Conservation (phyloP, 352 stramenopile genomes). For the Globisporangium spiculum region DNA sequence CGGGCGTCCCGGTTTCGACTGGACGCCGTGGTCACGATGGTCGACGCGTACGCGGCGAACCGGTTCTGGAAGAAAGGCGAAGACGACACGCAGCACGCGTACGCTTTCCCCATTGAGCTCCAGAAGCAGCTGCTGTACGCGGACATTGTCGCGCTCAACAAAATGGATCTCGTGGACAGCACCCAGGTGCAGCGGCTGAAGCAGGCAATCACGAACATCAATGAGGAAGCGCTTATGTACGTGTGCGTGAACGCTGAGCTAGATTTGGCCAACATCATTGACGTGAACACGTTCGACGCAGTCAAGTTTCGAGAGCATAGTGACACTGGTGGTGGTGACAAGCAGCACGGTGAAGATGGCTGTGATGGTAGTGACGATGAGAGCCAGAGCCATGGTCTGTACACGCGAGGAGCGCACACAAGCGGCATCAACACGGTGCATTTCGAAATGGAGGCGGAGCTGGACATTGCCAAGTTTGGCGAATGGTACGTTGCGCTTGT, state of each 20-base stretch:
- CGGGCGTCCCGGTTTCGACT: slow-evolving; percentile 90
- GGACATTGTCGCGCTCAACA: slow-evolving; percentile 72
- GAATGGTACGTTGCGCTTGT: slow-evolving; percentile 35
- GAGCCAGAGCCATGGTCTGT: slow-evolving; percentile 1
- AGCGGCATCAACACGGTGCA: slow-evolving; percentile 53
- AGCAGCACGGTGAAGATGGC: neutral
- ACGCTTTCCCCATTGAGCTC: slow-evolving; percentile 54
- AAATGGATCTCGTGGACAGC: slow-evolving; percentile 51
- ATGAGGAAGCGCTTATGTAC: slow-evolving; percentile 45
- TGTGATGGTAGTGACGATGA: neutral
- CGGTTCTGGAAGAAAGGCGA: slow-evolving; percentile 29
- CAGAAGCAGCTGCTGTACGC: slow-evolving; percentile 67
- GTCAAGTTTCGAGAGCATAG: slow-evolving; percentile 42
- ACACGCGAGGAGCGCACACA: slow-evolving; percentile 38
- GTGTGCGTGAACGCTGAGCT: slow-evolving; percentile 53
- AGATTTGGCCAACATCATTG: slow-evolving; percentile 48
- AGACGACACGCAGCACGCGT: slow-evolving; percentile 9
- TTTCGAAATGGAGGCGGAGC: slow-evolving; percentile 41
- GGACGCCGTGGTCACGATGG: slow-evolving; percentile 95
- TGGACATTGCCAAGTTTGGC: slow-evolving; percentile 51
- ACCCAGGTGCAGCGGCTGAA: slow-evolving; percentile 30
- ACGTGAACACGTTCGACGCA: slow-evolving; percentile 73
- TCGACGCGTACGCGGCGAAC: slow-evolving; percentile 84
- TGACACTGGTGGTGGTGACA: slow-evolving; percentile 4
- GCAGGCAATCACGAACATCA: slow-evolving; percentile 33